Evolutionary conservation across 441 rosid genomes (phyloP).

Genomic region (Flueggea neowawraea): DNA sequence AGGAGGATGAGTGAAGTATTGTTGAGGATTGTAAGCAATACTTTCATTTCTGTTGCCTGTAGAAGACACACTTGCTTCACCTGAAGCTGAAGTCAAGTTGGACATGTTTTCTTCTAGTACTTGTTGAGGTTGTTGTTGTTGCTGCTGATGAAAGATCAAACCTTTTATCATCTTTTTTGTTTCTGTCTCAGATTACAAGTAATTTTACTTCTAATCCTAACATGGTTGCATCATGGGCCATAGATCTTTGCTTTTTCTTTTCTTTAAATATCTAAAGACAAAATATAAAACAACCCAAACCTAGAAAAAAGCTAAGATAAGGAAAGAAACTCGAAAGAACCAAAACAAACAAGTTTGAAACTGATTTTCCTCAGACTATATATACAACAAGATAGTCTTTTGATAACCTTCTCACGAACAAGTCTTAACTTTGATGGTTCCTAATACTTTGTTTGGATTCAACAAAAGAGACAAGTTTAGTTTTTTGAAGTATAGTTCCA

Average conservation of each 20-base stretch:
- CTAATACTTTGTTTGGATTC: constrained; percentile 47
- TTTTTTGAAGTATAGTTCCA: constrained; percentile 20
- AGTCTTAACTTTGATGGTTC: constrained; percentile 15
- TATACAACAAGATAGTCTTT: too few species aligned
- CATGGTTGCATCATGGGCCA: background rate
- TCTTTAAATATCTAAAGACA: constrained; percentile 5
- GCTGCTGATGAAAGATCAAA: constrained; percentile 47
- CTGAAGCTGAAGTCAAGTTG: constrained; percentile 86
- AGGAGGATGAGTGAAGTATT: constrained; percentile 35
- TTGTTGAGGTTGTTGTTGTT: constrained; percentile 25
- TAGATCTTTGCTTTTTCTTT: constrained; percentile 7
- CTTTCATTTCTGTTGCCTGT: constrained; percentile 54
- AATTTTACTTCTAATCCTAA: too few species aligned
- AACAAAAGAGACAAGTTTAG: constrained; percentile 62
- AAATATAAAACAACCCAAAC: constrained; percentile 4
- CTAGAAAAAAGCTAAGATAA: background rate
- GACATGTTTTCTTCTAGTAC: constrained; percentile 66
- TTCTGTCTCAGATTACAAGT: background rate
- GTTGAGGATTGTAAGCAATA: constrained; percentile 31
- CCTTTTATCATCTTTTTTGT: constrained; percentile 43
- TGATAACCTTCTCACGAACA: constrained; percentile 3
- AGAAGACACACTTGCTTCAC: constrained; percentile 72
- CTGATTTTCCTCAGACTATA: too few species aligned
- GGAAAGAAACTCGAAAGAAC: too few species aligned
- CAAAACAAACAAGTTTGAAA: too few species aligned